These are phyloP conservation scores for Saturnispora zaruensis DNA, from an alignment of 805 yeast species.

Conservation along the genomic window DNA sequence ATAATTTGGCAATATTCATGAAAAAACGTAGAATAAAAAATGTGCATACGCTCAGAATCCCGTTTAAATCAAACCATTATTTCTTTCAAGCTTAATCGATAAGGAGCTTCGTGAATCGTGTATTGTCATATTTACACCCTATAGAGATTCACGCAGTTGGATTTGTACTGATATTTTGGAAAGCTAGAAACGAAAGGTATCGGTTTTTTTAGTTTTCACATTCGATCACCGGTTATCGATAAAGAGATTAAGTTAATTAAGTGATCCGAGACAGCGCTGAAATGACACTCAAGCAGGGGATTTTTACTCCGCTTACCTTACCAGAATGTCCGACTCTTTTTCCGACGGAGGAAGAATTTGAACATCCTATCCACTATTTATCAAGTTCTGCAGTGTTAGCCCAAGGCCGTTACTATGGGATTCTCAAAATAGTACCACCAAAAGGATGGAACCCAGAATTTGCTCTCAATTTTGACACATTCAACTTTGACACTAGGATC, in stretches of 20 bases:
- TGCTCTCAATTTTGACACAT: constrained; percentile 41
- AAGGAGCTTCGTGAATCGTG: neutral
- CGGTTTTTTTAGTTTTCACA: neutral
- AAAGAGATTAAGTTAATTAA: neutral
- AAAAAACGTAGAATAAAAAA: neutral
- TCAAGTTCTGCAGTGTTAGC: constrained; percentile 32
- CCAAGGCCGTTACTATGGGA: constrained; percentile 40
- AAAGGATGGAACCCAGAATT: constrained; percentile 47
- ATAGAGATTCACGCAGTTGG: no score
- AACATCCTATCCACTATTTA: constrained; percentile 41
- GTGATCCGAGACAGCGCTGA: no score
- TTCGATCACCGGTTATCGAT: neutral
- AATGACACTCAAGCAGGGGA: neutral
- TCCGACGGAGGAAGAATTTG: constrained; percentile 39
- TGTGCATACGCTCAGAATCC: neutral
- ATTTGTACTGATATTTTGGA: neutral
- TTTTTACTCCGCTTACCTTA: neutral
- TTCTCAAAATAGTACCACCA: constrained; percentile 48
- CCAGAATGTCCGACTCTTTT: constrained; percentile 7
- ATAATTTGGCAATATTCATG: neutral
- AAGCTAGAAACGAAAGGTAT: neutral
- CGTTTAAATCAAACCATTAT: neutral
- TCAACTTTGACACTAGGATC: constrained; percentile 59
- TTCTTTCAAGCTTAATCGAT: neutral
- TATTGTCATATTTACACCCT: neutral